Evolutionary conservation across 2,329 filamentous ascomycete species (phyloP), one percentile per base, ranked within the genome.

Genomic region (Aspergillus aculeatus): DNA sequence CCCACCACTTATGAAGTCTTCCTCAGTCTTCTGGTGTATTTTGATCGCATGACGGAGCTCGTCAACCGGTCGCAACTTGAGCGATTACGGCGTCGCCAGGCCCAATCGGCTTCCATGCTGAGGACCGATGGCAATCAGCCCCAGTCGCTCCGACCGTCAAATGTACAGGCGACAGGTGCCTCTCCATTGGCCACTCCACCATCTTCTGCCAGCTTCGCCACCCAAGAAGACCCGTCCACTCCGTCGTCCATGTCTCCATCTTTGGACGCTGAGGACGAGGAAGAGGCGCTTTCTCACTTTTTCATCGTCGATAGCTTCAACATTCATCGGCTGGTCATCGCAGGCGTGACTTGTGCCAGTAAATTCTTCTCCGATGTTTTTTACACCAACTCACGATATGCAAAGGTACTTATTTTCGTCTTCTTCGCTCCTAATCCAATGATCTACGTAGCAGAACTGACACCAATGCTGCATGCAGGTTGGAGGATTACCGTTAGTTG

Each of bases 291-390:
- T 48, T 86, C 85, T 2, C 87, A 90, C 69, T 90, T 88, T 70
- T 98, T 99, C 73, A 94, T 98, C 47, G 95, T 98, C 11, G 95
- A 99, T 78, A 98, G 95, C 78, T 99, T 95, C 81, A 99, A 99
- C 78, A 98, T 99, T 64, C 95, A 99, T 74, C 88, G 95, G 57
- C 82, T 99, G 57, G 93, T 98, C 57, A 99, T 99, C 73, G 92
- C 95, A 2, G 95, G 94, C 38, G 95, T 99, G 49, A 99, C 95
- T 3, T 98, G 95, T 77, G 93, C 95, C 5, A 98, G 94, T 85
- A 99, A 99, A 77, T 99, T 98, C 83, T 99, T 99, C 78, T 98
- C 94, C 5, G 87, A 99, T 78, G 94, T 98, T 47, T 99, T 99
- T 71, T 99, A 98, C 75, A 99, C 95, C 10, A 99, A 99, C 77